These are phyloP conservation scores for Hysterium pulicare DNA, from an alignment of 2,329 filamentous ascomycete genomes.

Conservation along the genomic window DNA sequence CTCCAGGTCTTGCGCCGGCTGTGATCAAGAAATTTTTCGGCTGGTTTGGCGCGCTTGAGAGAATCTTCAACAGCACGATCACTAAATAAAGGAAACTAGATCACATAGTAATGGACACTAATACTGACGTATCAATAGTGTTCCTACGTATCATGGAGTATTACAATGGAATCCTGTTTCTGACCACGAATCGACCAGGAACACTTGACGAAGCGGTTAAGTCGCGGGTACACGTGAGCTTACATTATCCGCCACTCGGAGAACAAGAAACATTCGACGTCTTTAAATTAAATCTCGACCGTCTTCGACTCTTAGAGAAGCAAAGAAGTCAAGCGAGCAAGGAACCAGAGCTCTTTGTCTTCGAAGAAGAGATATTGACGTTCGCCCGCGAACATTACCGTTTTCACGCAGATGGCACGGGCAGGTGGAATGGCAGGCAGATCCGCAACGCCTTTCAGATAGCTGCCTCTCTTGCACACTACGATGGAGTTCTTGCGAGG, in stretches of 20 bases:
- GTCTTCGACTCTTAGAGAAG: not conserved
- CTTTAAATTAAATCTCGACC: not conserved
- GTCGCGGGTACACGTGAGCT: constrained; percentile 5
- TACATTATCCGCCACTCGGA: constrained; percentile 2
- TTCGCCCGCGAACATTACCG: constrained; percentile 1
- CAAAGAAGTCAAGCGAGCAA: constrained; percentile 1
- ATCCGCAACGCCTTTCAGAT: constrained; percentile 17
- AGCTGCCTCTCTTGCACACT: constrained; percentile 9
- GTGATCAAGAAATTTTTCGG: too few relatives aligned
- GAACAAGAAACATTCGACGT: not conserved
- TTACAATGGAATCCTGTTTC: constrained; percentile 10
- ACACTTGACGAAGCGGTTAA: constrained; percentile 9
- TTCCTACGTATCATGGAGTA: constrained; percentile 9
- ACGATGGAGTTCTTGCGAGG: too few relatives aligned
- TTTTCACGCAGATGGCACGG: not conserved
- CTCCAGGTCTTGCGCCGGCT: too few relatives aligned
- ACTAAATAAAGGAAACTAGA: too few relatives aligned
- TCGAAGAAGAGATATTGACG: not conserved
- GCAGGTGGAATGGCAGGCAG: constrained; percentile 16
- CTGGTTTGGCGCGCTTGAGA: too few relatives aligned
- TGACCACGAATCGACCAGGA: constrained; percentile 10
- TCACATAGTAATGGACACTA: too few relatives aligned
- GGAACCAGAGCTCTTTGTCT: constrained; percentile 1
- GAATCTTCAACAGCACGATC: too few relatives aligned
- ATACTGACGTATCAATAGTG: too few relatives aligned